Evolutionary conservation across 2,329 filamentous ascomycete genomes (phyloP), one percentile per base, ranked within the genome.

Genomic region (Aspergillus sergii): DNA sequence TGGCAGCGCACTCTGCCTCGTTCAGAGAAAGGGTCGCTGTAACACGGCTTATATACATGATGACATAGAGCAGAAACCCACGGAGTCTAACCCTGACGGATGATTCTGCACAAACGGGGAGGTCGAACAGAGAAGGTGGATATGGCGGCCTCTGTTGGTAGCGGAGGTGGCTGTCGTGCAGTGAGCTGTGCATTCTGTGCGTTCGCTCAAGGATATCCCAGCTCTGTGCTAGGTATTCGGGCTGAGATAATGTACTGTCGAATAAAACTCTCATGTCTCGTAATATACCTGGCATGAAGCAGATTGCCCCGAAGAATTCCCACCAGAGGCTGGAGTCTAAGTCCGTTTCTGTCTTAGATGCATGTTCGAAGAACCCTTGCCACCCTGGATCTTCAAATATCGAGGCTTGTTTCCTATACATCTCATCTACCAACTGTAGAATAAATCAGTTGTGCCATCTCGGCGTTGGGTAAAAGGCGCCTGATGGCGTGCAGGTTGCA

Each of bases 261-360:
- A 21, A 51, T 9, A 59, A 41, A 21, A 51, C 9, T 21, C 57
- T 34, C n/a, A 51, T 51, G 14, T 59, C 57, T 46, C 26, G 32
- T 4, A 59, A 30, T 7, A 51, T 51, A 9, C 45, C 57, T 4
- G 57, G 45, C 57, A 59, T 59, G 14, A 51, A 59, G 14, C 45
- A 28, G 32, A 59, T 58, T 19, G 28, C 30, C 0, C 56, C 56
- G 56, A 58, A 58, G 56, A 58, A 46, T 26, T 58, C 30, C 56
- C 39, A 58, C 41, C 56, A 58, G 26, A 58, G 56, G 6, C 56
- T 46, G n/a, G 28, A 46, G 3, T 58, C 56, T 1, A 43, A 5
- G 28, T 58, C 41, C 3, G 14, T 9, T 14, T 58, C 56, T 1
- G 39, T 16, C 10, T 32, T 30, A 4, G 56, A 58, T 26, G 56